These are phyloP conservation scores for Phytopythium kandeliae DNA, from an alignment of 352 stramenopile species.

Conservation along the genomic window DNA sequence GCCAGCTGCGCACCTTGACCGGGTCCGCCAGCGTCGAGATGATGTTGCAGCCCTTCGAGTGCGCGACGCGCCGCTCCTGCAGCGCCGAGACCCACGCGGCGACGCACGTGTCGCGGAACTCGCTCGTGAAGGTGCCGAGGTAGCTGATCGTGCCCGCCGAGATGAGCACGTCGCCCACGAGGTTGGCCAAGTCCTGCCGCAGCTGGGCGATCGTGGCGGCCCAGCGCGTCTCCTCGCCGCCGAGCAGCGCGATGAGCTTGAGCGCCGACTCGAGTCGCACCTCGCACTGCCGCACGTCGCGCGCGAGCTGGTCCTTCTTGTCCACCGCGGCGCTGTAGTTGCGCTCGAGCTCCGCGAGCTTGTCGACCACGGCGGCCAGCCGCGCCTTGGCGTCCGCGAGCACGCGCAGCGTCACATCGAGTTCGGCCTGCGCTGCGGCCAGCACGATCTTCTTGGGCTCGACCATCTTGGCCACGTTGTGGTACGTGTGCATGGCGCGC, in stretches of 20 bases:
- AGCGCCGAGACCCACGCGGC: slow-evolving; percentile 60
- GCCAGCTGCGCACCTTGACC: slow-evolving; percentile 85
- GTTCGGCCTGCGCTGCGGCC: slow-evolving; percentile 69
- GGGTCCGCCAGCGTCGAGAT: slow-evolving; percentile 83
- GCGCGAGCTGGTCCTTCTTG: slow-evolving; percentile 83
- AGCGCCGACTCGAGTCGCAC: slow-evolving; percentile 86
- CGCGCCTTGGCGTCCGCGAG: slow-evolving; percentile 82
- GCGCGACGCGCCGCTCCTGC: slow-evolving; percentile 48
- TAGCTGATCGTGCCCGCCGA: slow-evolving; percentile 87
- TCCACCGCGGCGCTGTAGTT: slow-evolving; percentile 85
- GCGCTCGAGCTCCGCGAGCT: slow-evolving; percentile 85
- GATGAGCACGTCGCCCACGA: slow-evolving; percentile 84
- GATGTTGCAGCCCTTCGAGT: slow-evolving; percentile 83
- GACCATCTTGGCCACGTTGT: slow-evolving; percentile 90
- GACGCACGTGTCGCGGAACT: slow-evolving; percentile 77
- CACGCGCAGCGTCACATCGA: slow-evolving; percentile 85
- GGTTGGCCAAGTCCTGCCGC: slow-evolving; percentile 64
- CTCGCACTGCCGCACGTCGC: slow-evolving; percentile 77
- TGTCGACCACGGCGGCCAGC: slow-evolving; percentile 81
- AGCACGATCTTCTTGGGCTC: slow-evolving; percentile 90
- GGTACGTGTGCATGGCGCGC: slow-evolving; percentile 91
- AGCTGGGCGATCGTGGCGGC: slow-evolving; percentile 82
- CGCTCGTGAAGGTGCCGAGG: slow-evolving; percentile 79
- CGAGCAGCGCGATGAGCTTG: slow-evolving; percentile 88
- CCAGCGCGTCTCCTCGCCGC: slow-evolving; percentile 89